Evolutionary conservation across 139 green algal species (phyloP).

Genomic region (Pseudopediastrum boryanum): DNA sequence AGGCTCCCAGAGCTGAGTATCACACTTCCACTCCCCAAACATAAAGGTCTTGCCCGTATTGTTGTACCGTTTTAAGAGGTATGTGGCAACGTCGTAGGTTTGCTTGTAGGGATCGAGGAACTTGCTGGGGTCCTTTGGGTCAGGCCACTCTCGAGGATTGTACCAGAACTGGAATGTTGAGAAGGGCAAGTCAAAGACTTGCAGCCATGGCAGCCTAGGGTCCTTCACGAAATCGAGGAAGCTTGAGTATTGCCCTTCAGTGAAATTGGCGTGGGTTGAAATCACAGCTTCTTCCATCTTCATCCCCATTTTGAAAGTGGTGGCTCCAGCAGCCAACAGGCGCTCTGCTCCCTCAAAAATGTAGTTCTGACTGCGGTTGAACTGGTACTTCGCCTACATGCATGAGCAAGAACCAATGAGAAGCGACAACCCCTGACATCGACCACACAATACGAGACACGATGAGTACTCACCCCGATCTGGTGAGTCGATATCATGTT

Average conservation of each 20-base stretch:
- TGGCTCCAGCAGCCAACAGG: not conserved
- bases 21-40: not conserved
- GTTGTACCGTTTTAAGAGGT: not conserved
- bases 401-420: too few species aligned
- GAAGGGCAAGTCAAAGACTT: not conserved
- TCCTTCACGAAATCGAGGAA: not conserved
- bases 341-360: not conserved
- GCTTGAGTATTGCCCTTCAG: not conserved
- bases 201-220: not conserved
- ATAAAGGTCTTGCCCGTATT: not conserved
- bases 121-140: not conserved
- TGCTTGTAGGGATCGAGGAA: not conserved
- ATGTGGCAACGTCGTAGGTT: not conserved
- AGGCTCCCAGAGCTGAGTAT: too few species aligned
- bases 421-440: too few species aligned
- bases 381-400: not conserved
- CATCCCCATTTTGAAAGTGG: not conserved
- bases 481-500: too few species aligned
- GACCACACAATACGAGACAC: too few species aligned
- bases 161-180: not conserved
- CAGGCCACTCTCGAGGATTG: not conserved
- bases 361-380: not conserved
- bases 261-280: not conserved
- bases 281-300: not conserved
- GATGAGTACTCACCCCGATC: too few species aligned